Percentiles rank a stretch among this genome's conserved stretches.
Evolutionary conservation across 2,329 filamentous ascomycete species (phyloP).

Genomic region (Cladosporium sp.): DNA sequence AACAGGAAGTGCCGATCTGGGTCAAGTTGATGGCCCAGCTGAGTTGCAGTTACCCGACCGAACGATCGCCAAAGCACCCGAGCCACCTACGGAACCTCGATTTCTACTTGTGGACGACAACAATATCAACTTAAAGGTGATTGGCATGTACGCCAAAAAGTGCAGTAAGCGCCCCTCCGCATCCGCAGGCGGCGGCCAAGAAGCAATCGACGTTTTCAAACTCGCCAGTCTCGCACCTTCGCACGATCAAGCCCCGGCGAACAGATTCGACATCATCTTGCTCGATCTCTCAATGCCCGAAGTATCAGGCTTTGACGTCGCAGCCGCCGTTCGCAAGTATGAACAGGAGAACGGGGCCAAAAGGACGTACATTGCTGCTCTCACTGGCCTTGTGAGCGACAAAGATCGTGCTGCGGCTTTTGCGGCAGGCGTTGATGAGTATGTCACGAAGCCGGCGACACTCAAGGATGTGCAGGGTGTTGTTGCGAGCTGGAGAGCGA

Average conservation of each 20-base stretch:
- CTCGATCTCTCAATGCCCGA: conserved; percentile 43
- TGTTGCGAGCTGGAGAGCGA: conserved; percentile 2
- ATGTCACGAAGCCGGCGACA: conserved; percentile 36
- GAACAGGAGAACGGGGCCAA: conserved; percentile 20
- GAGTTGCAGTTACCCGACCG: background rate
- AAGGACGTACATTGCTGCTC: conserved; percentile 27
- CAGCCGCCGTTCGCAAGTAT: conserved; percentile 26
- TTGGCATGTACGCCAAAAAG: conserved; percentile 26
- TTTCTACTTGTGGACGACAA: conserved; percentile 33
- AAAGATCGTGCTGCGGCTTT: conserved; percentile 34
- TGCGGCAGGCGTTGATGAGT: conserved; percentile 36
- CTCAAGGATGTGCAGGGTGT: conserved; percentile 13
- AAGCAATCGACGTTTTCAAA: conserved; percentile 48
- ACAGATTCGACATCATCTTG: conserved; percentile 45
- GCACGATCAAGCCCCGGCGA: conserved; percentile 25
- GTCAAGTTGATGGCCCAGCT: background rate
- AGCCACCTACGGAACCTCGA: background rate
- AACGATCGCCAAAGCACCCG: background rate
- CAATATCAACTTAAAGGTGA: conserved; percentile 26
- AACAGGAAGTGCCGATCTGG: background rate
- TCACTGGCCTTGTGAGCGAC: conserved; percentile 29
- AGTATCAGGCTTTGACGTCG: conserved; percentile 31
- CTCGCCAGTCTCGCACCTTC: conserved; percentile 7
- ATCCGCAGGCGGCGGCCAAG: conserved; percentile 47
- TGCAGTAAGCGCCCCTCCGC: conserved; percentile 40